These are phyloP conservation scores for Lumnitzera racemosa DNA, from an alignment of 345 rosid species.

Conservation along the genomic window DNA sequence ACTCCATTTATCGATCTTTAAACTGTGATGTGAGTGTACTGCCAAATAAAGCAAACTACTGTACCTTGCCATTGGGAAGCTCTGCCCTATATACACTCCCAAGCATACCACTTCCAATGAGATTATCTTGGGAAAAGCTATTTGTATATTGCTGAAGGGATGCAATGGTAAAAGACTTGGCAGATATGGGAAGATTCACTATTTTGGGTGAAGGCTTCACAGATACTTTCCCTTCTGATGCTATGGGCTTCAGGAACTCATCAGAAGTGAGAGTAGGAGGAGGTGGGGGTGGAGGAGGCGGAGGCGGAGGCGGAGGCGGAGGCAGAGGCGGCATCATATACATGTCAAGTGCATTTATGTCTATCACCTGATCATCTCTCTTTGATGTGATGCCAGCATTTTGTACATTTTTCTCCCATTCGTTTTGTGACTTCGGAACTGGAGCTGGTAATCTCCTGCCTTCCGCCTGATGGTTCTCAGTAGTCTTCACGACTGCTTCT, in stretches of 20 bases:
- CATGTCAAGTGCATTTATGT: slow-evolving; percentile 36
- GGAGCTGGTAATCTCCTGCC: slow-evolving; percentile 30
- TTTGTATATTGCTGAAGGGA: slow-evolving; percentile 92
- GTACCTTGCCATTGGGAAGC: slow-evolving; percentile 82
- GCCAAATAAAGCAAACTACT: not conserved
- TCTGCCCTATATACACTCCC: slow-evolving; percentile 88
- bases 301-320: slow-evolving; percentile 32
- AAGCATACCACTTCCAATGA: slow-evolving; percentile 85
- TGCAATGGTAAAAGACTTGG: slow-evolving; percentile 77
- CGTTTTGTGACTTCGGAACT: slow-evolving; percentile 38
- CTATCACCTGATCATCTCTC: slow-evolving; percentile 51
- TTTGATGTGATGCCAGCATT: slow-evolving; percentile 22
- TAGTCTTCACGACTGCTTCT: slow-evolving; percentile 23
- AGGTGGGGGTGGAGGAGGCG: slow-evolving; percentile 36
- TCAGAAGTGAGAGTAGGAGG: slow-evolving; percentile 48
- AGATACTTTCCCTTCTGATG: slow-evolving; percentile 37
- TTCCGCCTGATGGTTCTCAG: slow-evolving; percentile 25
- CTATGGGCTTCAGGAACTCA: slow-evolving; percentile 42
- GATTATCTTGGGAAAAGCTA: slow-evolving; percentile 92
- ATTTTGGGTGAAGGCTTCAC: slow-evolving; percentile 40
- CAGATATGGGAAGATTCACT: slow-evolving; percentile 37
- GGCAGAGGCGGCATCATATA: slow-evolving; percentile 40
- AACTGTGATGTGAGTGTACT: no score
- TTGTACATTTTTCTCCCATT: slow-evolving; percentile 31
- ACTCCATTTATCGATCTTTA: no score